Evolutionary conservation across 164 flowering plant genomes (phyloP).

Genomic region (Stephania yunnanensis): DNA sequence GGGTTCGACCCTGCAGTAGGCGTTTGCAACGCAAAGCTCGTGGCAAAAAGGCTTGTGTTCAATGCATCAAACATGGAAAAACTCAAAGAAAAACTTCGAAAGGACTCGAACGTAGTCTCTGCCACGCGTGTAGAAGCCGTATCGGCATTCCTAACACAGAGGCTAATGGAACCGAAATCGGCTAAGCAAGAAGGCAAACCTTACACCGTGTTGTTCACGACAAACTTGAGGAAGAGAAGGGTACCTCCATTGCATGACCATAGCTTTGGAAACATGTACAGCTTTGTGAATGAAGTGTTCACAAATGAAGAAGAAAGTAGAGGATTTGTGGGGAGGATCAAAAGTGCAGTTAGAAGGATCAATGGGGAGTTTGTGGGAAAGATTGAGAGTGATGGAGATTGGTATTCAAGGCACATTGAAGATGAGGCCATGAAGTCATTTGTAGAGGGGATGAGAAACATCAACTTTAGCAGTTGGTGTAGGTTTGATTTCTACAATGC

Average conservation of each 20-base stretch:
- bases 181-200: background rate
- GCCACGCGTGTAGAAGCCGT: slow-evolving; percentile 17
- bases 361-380: background rate
- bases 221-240: slow-evolving; percentile 17
- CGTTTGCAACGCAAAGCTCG: slow-evolving; percentile 8
- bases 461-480: slow-evolving; percentile 11
- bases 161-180: slow-evolving; percentile 6
- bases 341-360: background rate
- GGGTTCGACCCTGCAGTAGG: slow-evolving; percentile 4
- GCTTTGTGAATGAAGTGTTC: background rate
- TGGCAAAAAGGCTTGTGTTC: slow-evolving; percentile 23
- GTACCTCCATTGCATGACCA: slow-evolving; percentile 18
- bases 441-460: background rate
- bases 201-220: slow-evolving; percentile 5
- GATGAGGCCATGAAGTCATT: background rate
- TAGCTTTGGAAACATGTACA: slow-evolving; percentile 18
- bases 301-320: background rate
- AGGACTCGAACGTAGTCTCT: background rate
- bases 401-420: background rate
- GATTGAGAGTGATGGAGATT: background rate
- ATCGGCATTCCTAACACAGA: slow-evolving; percentile 20
- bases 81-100: slow-evolving; percentile 7
- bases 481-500: slow-evolving; percentile 1
- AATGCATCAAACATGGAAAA: slow-evolving; percentile 10
- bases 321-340: background rate